Conservation (phyloP, 2,329 filamentous ascomycete genomes). For the Aspergillus fischeri region DNA sequence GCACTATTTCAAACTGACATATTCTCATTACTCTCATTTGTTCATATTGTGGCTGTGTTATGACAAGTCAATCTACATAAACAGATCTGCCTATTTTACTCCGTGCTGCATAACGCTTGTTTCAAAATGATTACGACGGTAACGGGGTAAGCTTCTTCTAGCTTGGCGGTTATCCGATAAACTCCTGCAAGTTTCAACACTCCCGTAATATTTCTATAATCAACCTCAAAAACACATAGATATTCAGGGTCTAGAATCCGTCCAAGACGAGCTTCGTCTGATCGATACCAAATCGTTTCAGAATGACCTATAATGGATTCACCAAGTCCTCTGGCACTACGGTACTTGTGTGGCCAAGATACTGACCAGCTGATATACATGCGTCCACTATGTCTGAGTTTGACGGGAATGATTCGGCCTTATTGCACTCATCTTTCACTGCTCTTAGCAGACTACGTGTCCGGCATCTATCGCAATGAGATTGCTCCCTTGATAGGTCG, state of each 20-base stretch:
- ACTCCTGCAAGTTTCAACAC: neutral
- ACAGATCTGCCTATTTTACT: neutral
- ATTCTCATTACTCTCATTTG: neutral
- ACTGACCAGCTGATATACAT: neutral
- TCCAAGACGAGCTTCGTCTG: neutral
- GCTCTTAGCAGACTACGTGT: neutral
- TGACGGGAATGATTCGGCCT: neutral
- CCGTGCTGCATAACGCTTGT: neutral
- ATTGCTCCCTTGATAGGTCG: neutral
- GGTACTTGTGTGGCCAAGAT: neutral
- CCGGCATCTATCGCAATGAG: neutral
- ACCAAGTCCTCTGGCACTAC: neutral
- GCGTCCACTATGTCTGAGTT: too few relatives aligned
- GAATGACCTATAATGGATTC: too few relatives aligned
- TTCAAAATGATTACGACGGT: neutral
- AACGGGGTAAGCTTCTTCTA: neutral
- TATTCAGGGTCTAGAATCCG: neutral
- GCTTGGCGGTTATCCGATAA: neutral
- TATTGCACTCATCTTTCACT: neutral
- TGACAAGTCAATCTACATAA: neutral
- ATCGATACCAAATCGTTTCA: neutral
- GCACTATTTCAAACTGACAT: neutral
- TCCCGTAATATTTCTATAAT: neutral
- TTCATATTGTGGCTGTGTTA: neutral
- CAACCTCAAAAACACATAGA: neutral